Conservation (phyloP, 495 filamentous ascomycete species). For the Cercophora samala region DNA sequence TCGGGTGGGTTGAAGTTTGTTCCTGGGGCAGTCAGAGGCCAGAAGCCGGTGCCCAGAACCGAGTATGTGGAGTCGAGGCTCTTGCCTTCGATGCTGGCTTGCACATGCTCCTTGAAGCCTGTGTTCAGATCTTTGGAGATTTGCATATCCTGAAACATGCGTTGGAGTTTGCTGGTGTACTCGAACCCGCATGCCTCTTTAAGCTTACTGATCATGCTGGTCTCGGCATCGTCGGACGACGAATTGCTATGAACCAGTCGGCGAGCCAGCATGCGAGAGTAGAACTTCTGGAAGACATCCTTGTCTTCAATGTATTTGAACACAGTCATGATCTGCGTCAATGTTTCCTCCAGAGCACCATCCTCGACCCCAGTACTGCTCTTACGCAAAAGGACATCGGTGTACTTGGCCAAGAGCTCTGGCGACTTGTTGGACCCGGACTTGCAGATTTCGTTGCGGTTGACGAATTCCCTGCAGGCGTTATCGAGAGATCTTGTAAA, state of each 20-base stretch:
- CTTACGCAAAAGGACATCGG: conserved; percentile 91
- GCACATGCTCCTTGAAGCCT: conserved; percentile 63
- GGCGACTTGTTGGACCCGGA: conserved; percentile 88
- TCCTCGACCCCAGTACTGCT: conserved; percentile 88
- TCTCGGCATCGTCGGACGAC: conserved; percentile 94
- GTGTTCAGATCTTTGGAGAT: conserved; percentile 95
- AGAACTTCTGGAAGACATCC: conserved; percentile 99
- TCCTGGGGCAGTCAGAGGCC: conserved; percentile 81
- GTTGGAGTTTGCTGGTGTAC: conserved; percentile 98
- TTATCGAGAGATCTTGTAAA: conserved; percentile 97
- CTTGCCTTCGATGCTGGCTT: conserved; percentile 42
- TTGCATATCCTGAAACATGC: conserved; percentile 99
- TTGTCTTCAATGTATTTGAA: conserved; percentile 99
- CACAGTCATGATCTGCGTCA: conserved; percentile 97
- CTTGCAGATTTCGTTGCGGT: conserved; percentile 93
- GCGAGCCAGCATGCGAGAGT: conserved; percentile 93
- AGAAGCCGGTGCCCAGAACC: conserved; percentile 94
- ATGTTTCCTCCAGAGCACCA: conserved; percentile 82
- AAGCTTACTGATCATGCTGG: conserved; percentile 98
- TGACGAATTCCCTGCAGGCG: conserved; percentile 96
- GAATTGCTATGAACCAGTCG: conserved; percentile 91
- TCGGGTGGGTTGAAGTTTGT: conserved; percentile 83
- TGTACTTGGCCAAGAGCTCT: conserved; percentile 91
- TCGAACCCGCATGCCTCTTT: conserved; percentile 99
- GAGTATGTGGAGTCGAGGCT: conserved; percentile 73